These are phyloP conservation scores for Datura wrightii DNA, from an alignment of 257 asterid species.

Conservation along the genomic window DNA sequence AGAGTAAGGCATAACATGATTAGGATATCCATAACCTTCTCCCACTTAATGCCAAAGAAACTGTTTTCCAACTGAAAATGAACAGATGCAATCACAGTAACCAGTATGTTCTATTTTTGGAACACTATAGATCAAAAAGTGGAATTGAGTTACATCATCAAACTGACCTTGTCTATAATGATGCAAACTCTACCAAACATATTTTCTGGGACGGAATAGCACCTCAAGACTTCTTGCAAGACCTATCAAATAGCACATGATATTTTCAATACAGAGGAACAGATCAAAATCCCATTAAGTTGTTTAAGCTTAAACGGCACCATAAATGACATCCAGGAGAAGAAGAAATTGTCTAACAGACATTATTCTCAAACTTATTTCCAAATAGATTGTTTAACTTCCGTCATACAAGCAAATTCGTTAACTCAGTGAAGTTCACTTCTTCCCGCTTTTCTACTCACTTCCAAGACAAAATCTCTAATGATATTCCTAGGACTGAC, in stretches of 20 bases:
- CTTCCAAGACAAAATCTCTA: neutral
- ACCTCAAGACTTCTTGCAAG: constrained; percentile 85
- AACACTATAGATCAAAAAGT: no score
- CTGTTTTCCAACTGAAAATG: neutral
- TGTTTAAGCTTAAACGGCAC: constrained; percentile 9
- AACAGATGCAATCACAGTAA: constrained; percentile 1
- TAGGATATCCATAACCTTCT: neutral
- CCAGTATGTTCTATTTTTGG: neutral
- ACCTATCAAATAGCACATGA: constrained; percentile 61
- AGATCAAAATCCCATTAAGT: neutral
- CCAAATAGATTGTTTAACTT: constrained; percentile 17
- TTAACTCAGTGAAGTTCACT: neutral
- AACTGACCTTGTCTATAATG: constrained; percentile 85
- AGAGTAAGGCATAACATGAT: constrained; percentile 12
- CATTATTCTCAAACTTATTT: constrained; percentile 20
- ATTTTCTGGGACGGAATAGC: constrained; percentile 76
- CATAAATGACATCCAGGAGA: neutral
- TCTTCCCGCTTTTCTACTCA: neutral
- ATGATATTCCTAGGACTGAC: neutral
- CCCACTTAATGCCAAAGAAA: constrained; percentile 11
- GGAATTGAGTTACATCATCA: constrained; percentile 27
- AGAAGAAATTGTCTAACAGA: neutral
- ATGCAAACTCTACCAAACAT: constrained; percentile 89
- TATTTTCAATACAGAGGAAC: constrained; percentile 18
- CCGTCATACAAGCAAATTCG: neutral